These are phyloP conservation scores for Pleomassaria siparia DNA, from an alignment of 2,329 filamentous ascomycete genomes.

Conservation along the genomic window DNA sequence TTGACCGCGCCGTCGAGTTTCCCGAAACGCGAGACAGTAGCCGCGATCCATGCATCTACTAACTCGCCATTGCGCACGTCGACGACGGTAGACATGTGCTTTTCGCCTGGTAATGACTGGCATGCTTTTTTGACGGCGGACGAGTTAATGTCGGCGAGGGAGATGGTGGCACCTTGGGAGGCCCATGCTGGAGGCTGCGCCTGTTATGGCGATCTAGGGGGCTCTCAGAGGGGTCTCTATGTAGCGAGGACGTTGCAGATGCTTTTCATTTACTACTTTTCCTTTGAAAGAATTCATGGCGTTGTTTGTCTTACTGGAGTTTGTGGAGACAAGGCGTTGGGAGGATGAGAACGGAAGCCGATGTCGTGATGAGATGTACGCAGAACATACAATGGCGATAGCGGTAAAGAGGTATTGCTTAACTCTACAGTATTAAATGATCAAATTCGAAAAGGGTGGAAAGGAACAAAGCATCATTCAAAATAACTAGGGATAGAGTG, in stretches of 20 bases:
- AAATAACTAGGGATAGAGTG: too few species aligned
- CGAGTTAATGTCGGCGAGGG: slow-evolving; percentile 35
- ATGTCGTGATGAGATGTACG: too few species aligned
- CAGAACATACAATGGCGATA: too few species aligned
- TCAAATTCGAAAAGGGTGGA: too few species aligned
- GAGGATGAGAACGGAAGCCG: too few species aligned
- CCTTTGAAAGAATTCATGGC: background rate
- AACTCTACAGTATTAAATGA: too few species aligned
- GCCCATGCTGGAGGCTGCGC: slow-evolving; percentile 47
- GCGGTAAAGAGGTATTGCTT: too few species aligned
- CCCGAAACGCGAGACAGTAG: slow-evolving; percentile 34
- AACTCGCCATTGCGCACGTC: slow-evolving; percentile 48
- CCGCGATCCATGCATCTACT: slow-evolving; percentile 44
- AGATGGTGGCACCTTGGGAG: slow-evolving; percentile 41
- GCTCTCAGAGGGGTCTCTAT: too few species aligned
- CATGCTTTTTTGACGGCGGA: slow-evolving; percentile 40
- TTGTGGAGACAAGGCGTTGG: too few species aligned
- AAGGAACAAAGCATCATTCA: too few species aligned
- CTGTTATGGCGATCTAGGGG: slow-evolving; percentile 12
- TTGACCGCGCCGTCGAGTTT: slow-evolving; percentile 43
- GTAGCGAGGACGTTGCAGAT: too few species aligned
- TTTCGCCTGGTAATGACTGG: slow-evolving; percentile 24
- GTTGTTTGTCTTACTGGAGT: too few species aligned
- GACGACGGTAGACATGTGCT: slow-evolving; percentile 38
- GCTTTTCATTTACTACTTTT: background rate